Conservation (phyloP, 2,329 filamentous ascomycete genomes). For the Epichloe brachyelytri region DNA sequence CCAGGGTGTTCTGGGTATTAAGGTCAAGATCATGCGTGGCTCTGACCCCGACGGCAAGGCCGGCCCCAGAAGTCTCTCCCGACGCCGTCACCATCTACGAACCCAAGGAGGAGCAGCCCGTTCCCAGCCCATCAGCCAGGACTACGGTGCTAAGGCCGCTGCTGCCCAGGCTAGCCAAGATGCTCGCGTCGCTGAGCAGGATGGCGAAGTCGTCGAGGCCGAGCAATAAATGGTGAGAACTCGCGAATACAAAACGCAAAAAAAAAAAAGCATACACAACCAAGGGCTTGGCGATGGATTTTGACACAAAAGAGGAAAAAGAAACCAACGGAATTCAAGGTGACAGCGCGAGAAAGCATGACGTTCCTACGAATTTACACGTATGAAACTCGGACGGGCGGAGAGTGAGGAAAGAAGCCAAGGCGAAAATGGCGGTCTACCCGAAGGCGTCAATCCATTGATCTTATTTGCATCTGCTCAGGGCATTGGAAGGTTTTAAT, state of each 20-base stretch:
- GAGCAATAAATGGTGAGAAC: conserved; percentile 24
- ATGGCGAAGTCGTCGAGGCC: conserved; percentile 37
- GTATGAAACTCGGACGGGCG: background rate
- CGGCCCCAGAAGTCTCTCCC: conserved; percentile 87
- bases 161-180: conserved; percentile 55
- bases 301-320: conserved; percentile 8
- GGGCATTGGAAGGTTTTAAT: conserved; percentile 23
- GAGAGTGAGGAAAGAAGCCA: conserved; percentile 8
- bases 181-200: conserved; percentile 45
- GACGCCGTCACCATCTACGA: conserved; percentile 99
- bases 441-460: conserved; percentile 28
- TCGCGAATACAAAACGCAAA: background rate
- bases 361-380: background rate
- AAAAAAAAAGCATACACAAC: background rate
- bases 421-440: conserved; percentile 22
- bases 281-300: conserved; percentile 10
- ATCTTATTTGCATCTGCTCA: conserved; percentile 27
- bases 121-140: conserved; percentile 90
- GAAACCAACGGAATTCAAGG: background rate
- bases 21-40: conserved; percentile 99
- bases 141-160: conserved; percentile 90
- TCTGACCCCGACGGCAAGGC: conserved; percentile 99
- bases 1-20: conserved; percentile 99
- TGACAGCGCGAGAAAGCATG: background rate
- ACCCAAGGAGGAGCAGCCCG: conserved; percentile 97